Conservation (phyloP, 1,284 basidiomycete species). For the Inonotus hispidus region DNA sequence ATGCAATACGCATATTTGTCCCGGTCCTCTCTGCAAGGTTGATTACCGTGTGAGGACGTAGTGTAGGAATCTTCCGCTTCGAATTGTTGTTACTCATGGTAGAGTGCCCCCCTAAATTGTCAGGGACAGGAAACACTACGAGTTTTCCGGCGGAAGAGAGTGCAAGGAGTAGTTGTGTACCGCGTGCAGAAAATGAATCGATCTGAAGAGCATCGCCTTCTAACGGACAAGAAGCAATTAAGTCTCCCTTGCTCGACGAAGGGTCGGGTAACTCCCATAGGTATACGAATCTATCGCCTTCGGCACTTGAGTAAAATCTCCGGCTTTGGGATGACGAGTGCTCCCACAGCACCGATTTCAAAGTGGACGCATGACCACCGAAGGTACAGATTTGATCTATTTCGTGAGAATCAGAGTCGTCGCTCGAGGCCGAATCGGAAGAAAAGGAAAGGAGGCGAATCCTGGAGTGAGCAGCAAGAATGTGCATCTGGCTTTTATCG, state of each 20-base stretch:
- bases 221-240: constrained; percentile 60
- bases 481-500: constrained; percentile 30
- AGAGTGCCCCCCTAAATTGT: constrained; percentile 37
- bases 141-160: constrained; percentile 65
- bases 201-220: constrained; percentile 62
- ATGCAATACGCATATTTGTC: constrained; percentile 40
- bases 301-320: constrained; percentile 66
- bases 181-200: constrained; percentile 34
- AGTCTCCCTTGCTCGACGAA: constrained; percentile 43
- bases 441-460: constrained; percentile 47
- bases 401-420: constrained; percentile 33
- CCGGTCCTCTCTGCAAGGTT: constrained; percentile 33
- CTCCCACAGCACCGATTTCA: constrained; percentile 49
- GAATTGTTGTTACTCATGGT: constrained; percentile 29
- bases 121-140: constrained; percentile 55
- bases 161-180: constrained; percentile 45
- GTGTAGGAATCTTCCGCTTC: constrained; percentile 43
- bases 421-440: constrained; percentile 26
- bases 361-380: constrained; percentile 62
- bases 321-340: constrained; percentile 32
- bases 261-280: constrained; percentile 50
- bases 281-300: constrained; percentile 72
- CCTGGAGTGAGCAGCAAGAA: constrained; percentile 56
- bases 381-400: constrained; percentile 45
- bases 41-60: constrained; percentile 47